These are phyloP conservation scores for Colletotrichum incanum DNA, from an alignment of 2,329 filamentous ascomycete species.

Conservation along the genomic window DNA sequence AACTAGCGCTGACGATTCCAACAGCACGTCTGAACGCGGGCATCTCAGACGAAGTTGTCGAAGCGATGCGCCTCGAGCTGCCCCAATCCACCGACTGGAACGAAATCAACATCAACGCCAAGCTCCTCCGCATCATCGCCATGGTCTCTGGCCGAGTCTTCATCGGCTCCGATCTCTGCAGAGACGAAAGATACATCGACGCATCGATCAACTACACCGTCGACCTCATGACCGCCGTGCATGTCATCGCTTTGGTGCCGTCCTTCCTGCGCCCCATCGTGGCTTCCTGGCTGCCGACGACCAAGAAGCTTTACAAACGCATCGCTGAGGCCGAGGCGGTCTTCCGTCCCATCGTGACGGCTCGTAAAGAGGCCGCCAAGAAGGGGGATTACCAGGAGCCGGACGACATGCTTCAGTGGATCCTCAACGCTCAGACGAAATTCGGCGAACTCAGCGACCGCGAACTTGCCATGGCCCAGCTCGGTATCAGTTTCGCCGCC, in stretches of 20 bases:
- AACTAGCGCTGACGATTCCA: not conserved
- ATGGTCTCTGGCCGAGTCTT: conserved; percentile 64
- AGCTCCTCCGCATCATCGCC: conserved; percentile 62
- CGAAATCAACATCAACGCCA: conserved; percentile 56
- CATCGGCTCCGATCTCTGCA: conserved; percentile 63
- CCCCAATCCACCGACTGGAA: conserved; percentile 58
- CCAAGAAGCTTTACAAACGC: conserved; percentile 53
- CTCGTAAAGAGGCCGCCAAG: conserved; percentile 46
- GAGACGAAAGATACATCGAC: conserved; percentile 61
- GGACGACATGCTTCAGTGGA: conserved; percentile 66
- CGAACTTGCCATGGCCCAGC: conserved; percentile 58
- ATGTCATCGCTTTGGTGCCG: conserved; percentile 21
- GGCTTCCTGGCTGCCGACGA: conserved; percentile 52
- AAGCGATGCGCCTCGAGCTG: conserved; percentile 53
- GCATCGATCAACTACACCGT: conserved; percentile 61
- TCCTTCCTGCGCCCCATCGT: conserved; percentile 54
- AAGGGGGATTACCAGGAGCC: conserved; percentile 49
- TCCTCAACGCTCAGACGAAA: conserved; percentile 57
- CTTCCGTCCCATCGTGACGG: conserved; percentile 54
- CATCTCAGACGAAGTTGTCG: conserved; percentile 53
- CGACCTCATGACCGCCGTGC: conserved; percentile 45
- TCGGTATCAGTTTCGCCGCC: conserved; percentile 63
- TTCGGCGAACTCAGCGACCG: conserved; percentile 51
- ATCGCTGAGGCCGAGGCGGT: conserved; percentile 53
- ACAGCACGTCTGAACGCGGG: conserved; percentile 54